Evolutionary conservation across 208 protist species (phyloP).

Genomic region (Leishmania braziliensis): DNA sequence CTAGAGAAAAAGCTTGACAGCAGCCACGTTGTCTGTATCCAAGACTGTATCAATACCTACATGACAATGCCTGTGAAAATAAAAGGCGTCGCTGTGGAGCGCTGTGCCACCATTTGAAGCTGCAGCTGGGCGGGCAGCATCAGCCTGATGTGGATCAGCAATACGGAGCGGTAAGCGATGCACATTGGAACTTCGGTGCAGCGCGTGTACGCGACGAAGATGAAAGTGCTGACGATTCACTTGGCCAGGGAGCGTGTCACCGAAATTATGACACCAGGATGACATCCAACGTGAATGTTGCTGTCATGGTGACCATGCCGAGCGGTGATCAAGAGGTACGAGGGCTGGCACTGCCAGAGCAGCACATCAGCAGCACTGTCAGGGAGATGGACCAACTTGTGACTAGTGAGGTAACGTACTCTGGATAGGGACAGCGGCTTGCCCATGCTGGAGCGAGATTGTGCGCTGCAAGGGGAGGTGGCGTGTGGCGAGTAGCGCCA

Average conservation of each 20-base stretch:
- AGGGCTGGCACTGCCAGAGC: constrained; percentile 38
- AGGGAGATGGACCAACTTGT: constrained; percentile 5
- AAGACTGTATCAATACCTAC: constrained; percentile 32
- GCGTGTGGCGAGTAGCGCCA: background rate
- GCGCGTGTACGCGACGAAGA: constrained; percentile 26
- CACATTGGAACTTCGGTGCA: constrained; percentile 28
- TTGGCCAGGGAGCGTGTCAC: constrained; percentile 18
- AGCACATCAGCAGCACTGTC: constrained; percentile 30
- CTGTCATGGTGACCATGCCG: constrained; percentile 22
- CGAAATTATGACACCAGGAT: constrained; percentile 29
- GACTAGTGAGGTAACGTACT: constrained; percentile 32
- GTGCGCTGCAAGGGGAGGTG: background rate
- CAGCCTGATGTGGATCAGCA: constrained; percentile 31
- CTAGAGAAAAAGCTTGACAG: constrained; percentile 11
- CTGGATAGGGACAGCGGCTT: background rate
- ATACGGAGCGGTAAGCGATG: constrained; percentile 32
- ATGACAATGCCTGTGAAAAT: constrained; percentile 34
- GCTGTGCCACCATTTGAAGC: constrained; percentile 27
- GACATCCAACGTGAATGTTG: constrained; percentile 36
- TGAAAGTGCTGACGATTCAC: constrained; percentile 21
- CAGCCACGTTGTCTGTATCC: constrained; percentile 33
- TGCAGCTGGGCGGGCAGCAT: constrained; percentile 27
- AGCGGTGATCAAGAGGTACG: constrained; percentile 31
- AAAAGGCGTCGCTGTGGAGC: constrained; percentile 31
- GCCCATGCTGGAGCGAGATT: background rate